Conservation (phyloP, 768 basidiomycete genomes). For the Tricholoma sp. region DNA sequence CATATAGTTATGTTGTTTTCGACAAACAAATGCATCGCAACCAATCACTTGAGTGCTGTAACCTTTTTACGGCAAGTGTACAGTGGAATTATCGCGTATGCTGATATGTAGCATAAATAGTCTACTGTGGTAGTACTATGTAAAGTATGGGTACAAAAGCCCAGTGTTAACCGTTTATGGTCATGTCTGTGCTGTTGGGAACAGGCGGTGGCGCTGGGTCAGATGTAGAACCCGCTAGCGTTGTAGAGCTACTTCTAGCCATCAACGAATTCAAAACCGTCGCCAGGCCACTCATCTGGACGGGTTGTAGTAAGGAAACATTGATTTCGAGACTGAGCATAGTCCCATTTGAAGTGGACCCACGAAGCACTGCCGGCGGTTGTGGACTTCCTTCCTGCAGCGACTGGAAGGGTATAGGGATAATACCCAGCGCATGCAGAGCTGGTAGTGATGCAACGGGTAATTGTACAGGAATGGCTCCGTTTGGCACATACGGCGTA, state of each 20-base stretch:
- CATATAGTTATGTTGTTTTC: too few relatives aligned
- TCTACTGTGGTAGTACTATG: not conserved
- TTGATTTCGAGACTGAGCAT: slow-evolving; percentile 78
- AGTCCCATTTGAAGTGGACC: slow-evolving; percentile 65
- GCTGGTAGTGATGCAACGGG: slow-evolving; percentile 61
- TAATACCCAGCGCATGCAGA: slow-evolving; percentile 69
- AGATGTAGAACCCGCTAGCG: not conserved
- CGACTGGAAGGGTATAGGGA: slow-evolving; percentile 58
- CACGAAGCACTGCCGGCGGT: slow-evolving; percentile 72
- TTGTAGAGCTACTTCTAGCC: slow-evolving; percentile 31
- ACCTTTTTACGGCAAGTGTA: too few relatives aligned
- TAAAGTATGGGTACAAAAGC: not conserved
- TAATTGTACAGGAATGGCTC: slow-evolving; percentile 63
- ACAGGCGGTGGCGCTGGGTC: not conserved
- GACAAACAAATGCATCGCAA: too few relatives aligned
- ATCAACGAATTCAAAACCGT: slow-evolving; percentile 68
- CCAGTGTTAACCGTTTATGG: not conserved
- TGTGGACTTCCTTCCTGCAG: slow-evolving; percentile 49
- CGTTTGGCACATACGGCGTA: slow-evolving; percentile 31
- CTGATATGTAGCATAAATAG: too few relatives aligned
- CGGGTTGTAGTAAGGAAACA: slow-evolving; percentile 62
- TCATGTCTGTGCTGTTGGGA: not conserved
- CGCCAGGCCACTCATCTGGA: slow-evolving; percentile 76
- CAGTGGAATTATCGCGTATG: too few relatives aligned
- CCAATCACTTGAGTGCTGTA: too few relatives aligned